Conservation (phyloP, 257 asterid species). For the Mentha longifolia region DNA sequence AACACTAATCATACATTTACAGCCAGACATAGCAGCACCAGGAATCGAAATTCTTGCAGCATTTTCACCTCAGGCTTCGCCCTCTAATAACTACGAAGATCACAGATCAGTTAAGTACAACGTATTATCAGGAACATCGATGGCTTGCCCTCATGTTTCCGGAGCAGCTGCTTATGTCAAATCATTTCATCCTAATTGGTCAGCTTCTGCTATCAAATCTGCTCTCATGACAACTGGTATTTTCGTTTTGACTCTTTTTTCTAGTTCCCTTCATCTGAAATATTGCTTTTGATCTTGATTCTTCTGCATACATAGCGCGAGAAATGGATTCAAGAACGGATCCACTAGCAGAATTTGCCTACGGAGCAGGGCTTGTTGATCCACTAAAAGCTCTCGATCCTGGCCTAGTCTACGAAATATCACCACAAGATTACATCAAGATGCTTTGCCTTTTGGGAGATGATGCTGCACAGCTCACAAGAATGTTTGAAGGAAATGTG, state of each 20-base stretch:
- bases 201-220: conserved; percentile 37
- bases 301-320: conserved; percentile 11
- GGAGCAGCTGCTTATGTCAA: no score
- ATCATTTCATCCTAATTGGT: conserved; percentile 35
- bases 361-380: conserved; percentile 29
- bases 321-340: conserved; percentile 25
- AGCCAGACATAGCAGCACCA: conserved; percentile 41
- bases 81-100: neutral
- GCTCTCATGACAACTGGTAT: conserved; percentile 42
- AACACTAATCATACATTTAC: neutral
- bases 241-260: no score
- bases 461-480: neutral
- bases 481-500: conserved; percentile 14
- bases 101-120: conserved; percentile 16
- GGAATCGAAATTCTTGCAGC: conserved; percentile 39
- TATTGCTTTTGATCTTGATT: neutral
- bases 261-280: no score
- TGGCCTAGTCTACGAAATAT: conserved; percentile 37
- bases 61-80: conserved; percentile 8
- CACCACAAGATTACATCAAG: conserved; percentile 22
- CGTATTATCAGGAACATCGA: conserved; percentile 34
- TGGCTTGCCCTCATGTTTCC: conserved; percentile 38
- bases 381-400: conserved; percentile 35
- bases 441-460: conserved; percentile 28
- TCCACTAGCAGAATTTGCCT: conserved; percentile 30